Evolutionary conservation across 257 asterid species (phyloP).

Genomic region (Lycium ferocissimum): DNA sequence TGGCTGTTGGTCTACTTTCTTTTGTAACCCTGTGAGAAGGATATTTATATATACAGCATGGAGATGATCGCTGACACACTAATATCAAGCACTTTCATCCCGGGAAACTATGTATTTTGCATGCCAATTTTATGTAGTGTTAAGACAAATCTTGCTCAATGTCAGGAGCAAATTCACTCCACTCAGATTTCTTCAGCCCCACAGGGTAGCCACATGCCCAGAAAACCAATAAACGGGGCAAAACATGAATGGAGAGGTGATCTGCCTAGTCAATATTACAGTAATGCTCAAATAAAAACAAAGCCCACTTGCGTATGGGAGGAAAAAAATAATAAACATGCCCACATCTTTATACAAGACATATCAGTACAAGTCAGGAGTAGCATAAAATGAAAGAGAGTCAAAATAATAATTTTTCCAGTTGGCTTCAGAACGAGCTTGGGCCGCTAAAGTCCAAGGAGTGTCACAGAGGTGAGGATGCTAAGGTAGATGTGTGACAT

Average conservation of each 20-base stretch:
- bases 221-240: neutral
- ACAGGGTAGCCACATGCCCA: neutral
- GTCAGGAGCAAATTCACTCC: neutral
- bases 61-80: neutral
- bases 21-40: no score
- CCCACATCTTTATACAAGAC: neutral
- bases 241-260: neutral
- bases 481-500: no score
- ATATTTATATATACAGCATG: neutral
- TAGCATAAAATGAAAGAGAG: neutral
- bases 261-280: neutral
- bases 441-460: neutral
- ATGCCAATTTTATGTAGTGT: neutral
- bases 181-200: neutral
- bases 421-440: neutral
- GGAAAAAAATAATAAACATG: neutral
- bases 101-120: neutral
- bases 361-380: neutral
- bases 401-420: neutral
- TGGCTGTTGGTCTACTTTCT: no score
- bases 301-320: neutral
- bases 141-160: neutral
- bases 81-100: neutral
- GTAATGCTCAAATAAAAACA: neutral
- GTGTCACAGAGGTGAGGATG: no score